Conservation (phyloP, 371 early-diverging fungal species). For the Mortierella sp. region DNA sequence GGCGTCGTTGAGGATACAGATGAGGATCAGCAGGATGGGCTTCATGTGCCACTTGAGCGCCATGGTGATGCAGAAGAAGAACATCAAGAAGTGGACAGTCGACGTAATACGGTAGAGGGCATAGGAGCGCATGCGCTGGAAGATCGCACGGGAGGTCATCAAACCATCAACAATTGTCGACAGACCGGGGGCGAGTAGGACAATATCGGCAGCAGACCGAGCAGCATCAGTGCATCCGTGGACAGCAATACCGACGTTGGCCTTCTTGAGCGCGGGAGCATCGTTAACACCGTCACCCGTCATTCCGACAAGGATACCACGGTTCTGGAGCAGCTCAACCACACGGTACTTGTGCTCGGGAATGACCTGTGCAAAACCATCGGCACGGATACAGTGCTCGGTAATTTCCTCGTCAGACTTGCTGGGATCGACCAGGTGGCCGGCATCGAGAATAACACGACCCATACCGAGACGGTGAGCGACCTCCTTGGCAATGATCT, state of each 20-base stretch:
- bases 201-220: constrained; percentile 91
- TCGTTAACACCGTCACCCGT: constrained; percentile 95
- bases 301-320: constrained; percentile 88
- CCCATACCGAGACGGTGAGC: constrained; percentile 86
- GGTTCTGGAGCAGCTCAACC: constrained; percentile 85
- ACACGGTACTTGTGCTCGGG: constrained; percentile 97
- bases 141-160: constrained; percentile 84
- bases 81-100: constrained; percentile 89
- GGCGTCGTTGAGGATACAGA: constrained; percentile 85
- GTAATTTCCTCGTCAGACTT: constrained; percentile 83
- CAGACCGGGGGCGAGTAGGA: constrained; percentile 86
- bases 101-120: constrained; percentile 91
- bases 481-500: constrained; percentile 91
- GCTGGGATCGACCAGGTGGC: constrained; percentile 82
- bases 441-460: constrained; percentile 83
- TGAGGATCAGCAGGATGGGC: constrained; percentile 81
- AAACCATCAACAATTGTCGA: constrained; percentile 89
- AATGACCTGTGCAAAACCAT: constrained; percentile 96
- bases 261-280: constrained; percentile 89
- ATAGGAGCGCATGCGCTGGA: constrained; percentile 92
- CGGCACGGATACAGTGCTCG: constrained; percentile 75
- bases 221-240: constrained; percentile 93
- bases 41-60: constrained; percentile 76
- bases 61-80: constrained; percentile 87
- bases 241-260: constrained; percentile 82